Base-by-base conservation (phyloP, 1,284 basidiomycete genomes). In the Pholiota adiposa region DNA sequence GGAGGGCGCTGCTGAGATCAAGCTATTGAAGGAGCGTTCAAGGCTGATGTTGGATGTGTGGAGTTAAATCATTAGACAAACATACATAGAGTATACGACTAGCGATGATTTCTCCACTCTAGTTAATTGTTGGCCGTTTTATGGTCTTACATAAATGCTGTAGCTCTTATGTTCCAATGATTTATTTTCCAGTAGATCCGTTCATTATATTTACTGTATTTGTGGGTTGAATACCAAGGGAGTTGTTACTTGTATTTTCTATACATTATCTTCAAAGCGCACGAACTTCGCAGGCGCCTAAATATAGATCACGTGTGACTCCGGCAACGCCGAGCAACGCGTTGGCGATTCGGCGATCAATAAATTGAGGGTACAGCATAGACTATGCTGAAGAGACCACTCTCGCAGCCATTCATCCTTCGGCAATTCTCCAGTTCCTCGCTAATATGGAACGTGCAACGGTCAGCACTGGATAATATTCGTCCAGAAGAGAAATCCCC, bases 21-120 rank as follows among this genome's bases (percentile, higher is more conserved):
- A 97, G 79, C 75, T 94, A 69, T 81, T 98, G 73, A 98, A 98
- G 82, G 96, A 98, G 75, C 83, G 95, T 51, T 92, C 90, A 64
- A 79, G 93, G 68, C 79, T 94, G 66, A 80, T 93, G 80, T 73
- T 90, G 62, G 92, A 94, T 75, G 92, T 93, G 62, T 94, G 92
- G 92, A 90, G 89, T 75, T 91, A 75, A 75, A 75, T 40, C 54
- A 43, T 56, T 58, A 50, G 44, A 56, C 33, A n/a, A n/a, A n/a
- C n/a, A n/a, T n/a, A n/a, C n/a, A 40, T 56, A 56, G 44, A 56
- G 34, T 27, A 34, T 49, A 56, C 34, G 46, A 49, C 54, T 27
- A 33, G 46, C 46, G 23, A 50, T 49, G 54, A 56, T 50, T 49
- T 56, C n/a, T 23, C 46, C 44, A 29, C 29, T 56, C 12, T 56